Base-by-base conservation (phyloP, 306 rosid genomes). In the Phaseolus lunatus region DNA sequence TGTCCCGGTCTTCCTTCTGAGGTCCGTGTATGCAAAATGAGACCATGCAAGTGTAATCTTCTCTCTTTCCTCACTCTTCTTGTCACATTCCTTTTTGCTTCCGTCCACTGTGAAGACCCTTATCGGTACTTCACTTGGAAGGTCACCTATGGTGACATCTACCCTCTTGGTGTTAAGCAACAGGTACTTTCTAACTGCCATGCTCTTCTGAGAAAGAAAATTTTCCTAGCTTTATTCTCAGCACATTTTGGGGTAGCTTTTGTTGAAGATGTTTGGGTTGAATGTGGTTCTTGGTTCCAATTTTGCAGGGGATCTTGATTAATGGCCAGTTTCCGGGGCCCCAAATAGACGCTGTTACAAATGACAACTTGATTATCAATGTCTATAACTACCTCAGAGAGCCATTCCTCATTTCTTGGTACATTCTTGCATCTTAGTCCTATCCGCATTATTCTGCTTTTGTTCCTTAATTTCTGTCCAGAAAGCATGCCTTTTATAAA, bases 261-360 rank as follows among this genome's bases (percentile, higher is more conserved):
- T 62, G 35, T 50, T 52, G 15, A 64, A 41, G 0, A 19, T 70
- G 29, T 52, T 62, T 20, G n/a, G 20, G 15, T 76, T 71, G 35
- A 76, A 39, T 65, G 78, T 76, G 54, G 67, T 2, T 72, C 26
- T 68, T 33, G 62, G 29, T 72, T 72, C 54, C 35, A 39, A 23
- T 81, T 76, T 59, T 84, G 83, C 88, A 95, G 98, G 98, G 92
- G 75, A 95, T 95, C 78, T 88, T 95, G 89, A 92, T 95, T 73
- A 95, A 95, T 77, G 96, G 96, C 10, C 98, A 95, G 82, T 95
- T 95, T 78, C 99, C 99, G 0, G 99, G 99, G 64, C 99, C 99
- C 58, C 96, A 95, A 65, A 95, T 95, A n/a, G 97, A 95, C 15
- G 93, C 99, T 58, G 87, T 95, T 50, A 95, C 99, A 3, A 95